phyloP scores from a whole-genome alignment of 1,139 yeast species.

The Saccharomycopsis crataegensis region DNA sequence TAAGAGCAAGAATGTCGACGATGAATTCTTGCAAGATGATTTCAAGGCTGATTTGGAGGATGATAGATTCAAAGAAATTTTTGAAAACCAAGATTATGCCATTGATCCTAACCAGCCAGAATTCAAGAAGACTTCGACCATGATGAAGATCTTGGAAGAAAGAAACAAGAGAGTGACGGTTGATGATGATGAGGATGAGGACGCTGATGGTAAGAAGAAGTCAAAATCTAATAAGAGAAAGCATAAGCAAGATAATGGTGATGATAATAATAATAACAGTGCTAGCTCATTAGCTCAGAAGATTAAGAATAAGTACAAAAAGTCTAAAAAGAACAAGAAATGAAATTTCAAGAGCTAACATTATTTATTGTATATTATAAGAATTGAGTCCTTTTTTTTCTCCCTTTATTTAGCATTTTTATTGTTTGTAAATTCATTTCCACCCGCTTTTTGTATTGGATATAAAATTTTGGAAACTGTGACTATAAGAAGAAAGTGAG shows the following conservation, averaged over 20 bases:
- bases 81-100: slow-evolving; percentile 84
- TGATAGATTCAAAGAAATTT: slow-evolving; percentile 81
- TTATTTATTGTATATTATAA: neutral
- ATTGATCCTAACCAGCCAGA: slow-evolving; percentile 87
- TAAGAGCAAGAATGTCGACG: slow-evolving; percentile 35
- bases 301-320: slow-evolving; percentile 31
- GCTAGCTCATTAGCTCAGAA: slow-evolving; percentile 32
- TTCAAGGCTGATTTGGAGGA: slow-evolving; percentile 67
- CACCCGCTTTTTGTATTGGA: too few relatives aligned
- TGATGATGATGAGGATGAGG: slow-evolving; percentile 9
- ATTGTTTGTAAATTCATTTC: too few relatives aligned
- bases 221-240: slow-evolving; percentile 8
- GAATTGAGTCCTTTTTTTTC: too few relatives aligned
- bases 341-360: slow-evolving; percentile 23
- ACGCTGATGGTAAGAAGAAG: neutral
- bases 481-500: too few relatives aligned
- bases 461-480: too few relatives aligned
- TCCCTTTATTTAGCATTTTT: too few relatives aligned
- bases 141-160: slow-evolving; percentile 74
- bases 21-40: slow-evolving; percentile 48
- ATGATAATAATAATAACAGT: slow-evolving; percentile 19
- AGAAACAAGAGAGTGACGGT: slow-evolving; percentile 49
- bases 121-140: slow-evolving; percentile 78
- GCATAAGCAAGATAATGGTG: slow-evolving; percentile 8
- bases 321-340: slow-evolving; percentile 9